Conservation (phyloP, 352 stramenopile species). For the Phytophthora sansomeana region DNA sequence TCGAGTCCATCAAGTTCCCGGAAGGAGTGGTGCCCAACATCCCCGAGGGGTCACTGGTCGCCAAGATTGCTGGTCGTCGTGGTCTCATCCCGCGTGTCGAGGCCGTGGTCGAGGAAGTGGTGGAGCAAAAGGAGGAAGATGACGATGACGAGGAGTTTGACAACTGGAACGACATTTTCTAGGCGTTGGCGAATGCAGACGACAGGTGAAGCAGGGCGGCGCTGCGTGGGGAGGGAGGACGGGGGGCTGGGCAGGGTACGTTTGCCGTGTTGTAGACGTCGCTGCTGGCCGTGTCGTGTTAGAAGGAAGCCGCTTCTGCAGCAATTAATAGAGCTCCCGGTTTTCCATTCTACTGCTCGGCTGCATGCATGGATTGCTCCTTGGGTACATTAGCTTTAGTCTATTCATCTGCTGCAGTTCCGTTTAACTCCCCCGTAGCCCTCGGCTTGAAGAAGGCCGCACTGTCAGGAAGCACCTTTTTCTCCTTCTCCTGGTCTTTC, state of each 20-base stretch:
- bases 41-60: slow-evolving; percentile 69
- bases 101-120: slow-evolving; percentile 71
- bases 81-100: slow-evolving; percentile 83
- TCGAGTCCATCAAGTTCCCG: slow-evolving; percentile 80
- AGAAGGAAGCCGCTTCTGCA: slow-evolving; percentile 19
- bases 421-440: slow-evolving; percentile 9
- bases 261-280: slow-evolving; percentile 12
- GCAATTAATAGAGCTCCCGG: slow-evolving; percentile 40
- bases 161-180: slow-evolving; percentile 92
- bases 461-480: slow-evolving; percentile 34
- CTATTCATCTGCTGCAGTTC: slow-evolving; percentile 21
- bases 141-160: slow-evolving; percentile 84
- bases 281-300: slow-evolving; percentile 10
- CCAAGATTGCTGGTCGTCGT: slow-evolving; percentile 88
- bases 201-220: slow-evolving; percentile 12
- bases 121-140: slow-evolving; percentile 70
- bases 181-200: slow-evolving; percentile 32
- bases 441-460: slow-evolving; percentile 63
- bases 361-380: not conserved
- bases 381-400: slow-evolving; percentile 24
- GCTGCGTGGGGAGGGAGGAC: slow-evolving; percentile 12
- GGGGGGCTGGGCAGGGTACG: slow-evolving; percentile 4
- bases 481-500: slow-evolving; percentile 35
- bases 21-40: slow-evolving; percentile 80
- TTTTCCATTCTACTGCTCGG: slow-evolving; percentile 19